phyloP scores from a whole-genome alignment of 352 stramenopile species.

The Phytophthora podocarpi region DNA sequence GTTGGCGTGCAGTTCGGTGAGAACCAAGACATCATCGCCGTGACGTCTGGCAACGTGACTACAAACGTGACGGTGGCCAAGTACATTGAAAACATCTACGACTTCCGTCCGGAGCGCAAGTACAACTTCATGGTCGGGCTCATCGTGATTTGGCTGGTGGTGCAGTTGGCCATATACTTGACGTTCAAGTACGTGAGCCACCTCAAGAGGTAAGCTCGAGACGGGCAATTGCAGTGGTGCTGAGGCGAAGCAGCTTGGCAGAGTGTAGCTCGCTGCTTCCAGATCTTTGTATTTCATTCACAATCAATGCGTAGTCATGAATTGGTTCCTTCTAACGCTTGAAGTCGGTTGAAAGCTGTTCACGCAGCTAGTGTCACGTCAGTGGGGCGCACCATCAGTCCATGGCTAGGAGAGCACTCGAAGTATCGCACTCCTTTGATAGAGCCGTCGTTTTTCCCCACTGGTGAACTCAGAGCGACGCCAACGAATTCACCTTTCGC shows the following conservation, averaged over 20 bases:
- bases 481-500: conserved; percentile 73
- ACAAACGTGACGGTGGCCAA: conserved; percentile 26
- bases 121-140: conserved; percentile 51
- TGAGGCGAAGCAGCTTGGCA: too few species aligned
- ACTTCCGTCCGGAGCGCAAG: conserved; percentile 52
- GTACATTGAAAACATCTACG: conserved; percentile 50
- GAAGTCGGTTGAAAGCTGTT: not conserved
- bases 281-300: conserved; percentile 9
- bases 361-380: conserved; percentile 37
- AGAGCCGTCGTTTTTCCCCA: conserved; percentile 78
- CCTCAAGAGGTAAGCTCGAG: too few species aligned
- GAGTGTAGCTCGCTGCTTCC: not conserved
- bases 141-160: conserved; percentile 61
- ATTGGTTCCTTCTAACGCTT: not conserved
- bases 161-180: conserved; percentile 61
- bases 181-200: too few species aligned
- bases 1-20: conserved; percentile 43
- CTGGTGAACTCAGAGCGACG: conserved; percentile 54
- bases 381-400: conserved; percentile 72
- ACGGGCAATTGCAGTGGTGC: too few species aligned
- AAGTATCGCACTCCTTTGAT: conserved; percentile 78
- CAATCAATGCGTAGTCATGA: conserved; percentile 20
- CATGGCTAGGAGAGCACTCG: conserved; percentile 50
- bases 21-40: conserved; percentile 24
- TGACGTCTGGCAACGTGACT: conserved; percentile 6